Evolutionary conservation across 2,329 filamentous ascomycete species (phyloP), one percentile per base, ranked within the genome.

Genomic region (Golovinomyces cichoracearum): DNA sequence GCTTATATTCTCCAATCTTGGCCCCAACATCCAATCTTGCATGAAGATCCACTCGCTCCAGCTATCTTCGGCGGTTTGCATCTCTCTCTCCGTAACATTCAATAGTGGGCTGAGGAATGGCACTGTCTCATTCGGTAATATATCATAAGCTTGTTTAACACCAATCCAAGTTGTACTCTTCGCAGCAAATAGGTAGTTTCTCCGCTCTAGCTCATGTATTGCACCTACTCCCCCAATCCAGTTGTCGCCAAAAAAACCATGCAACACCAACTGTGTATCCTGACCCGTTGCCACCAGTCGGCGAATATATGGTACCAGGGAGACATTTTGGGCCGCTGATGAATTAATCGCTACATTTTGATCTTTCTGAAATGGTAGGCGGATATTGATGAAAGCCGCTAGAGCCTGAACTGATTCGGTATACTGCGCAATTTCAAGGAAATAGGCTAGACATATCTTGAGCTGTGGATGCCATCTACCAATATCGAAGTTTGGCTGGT

Each of bases 11-110:
- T 50, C 50, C n/a, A 33, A 33, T 31, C 57, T 52, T 1, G 83
- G 81, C 1, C 86, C 86, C n/a, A 94, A 68, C 85, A 93, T 93
- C 88, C 88, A 95, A 63, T 94, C 88, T 63, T 93, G 84, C 83
- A 94, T 92, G 12, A 83, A 83, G 27, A 94, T 66, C 88, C 88
- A 95, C 58, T 88, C 79, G 60, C 84, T 92, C 90, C 90, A 98
- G 51, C 72, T 77, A 52, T 73, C 72, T 65, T 95, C 88, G 0
- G 86, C 86, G 13, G 68, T 73, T 53, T 82, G 73, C 52, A 95
- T 83, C 65, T 95, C 90, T 21, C 75, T 73, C 58, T 88, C 76
- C 6, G 75, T 73, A 0, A 81, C 76, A 49, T 77, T 74, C 57
- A 81, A 77, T n/a, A 94, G 66, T 4, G 88, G 85, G 54, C 78